Evolutionary conservation across 768 basidiomycete genomes (phyloP).

Genomic region (Sarcodon sp.): DNA sequence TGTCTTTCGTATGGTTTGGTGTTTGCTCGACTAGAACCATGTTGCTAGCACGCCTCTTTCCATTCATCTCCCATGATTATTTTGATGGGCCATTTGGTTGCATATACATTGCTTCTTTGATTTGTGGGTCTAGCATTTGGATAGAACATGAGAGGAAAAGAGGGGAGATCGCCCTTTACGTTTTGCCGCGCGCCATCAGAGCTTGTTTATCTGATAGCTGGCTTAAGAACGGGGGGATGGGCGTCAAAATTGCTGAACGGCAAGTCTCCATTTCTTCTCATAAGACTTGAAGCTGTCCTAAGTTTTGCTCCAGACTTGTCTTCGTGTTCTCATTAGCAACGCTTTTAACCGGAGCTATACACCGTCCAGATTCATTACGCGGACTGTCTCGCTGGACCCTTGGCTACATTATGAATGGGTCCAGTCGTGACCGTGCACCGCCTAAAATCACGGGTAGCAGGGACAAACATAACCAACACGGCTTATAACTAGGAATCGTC

Average conservation of each 20-base stretch:
- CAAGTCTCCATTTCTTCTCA: slow-evolving; percentile 16
- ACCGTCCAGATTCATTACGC: slow-evolving; percentile 52
- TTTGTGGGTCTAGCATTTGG: slow-evolving; percentile 69
- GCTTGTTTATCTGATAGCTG: slow-evolving; percentile 46
- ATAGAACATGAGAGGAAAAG: slow-evolving; percentile 59
- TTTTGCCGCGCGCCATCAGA: slow-evolving; percentile 57
- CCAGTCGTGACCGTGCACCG: slow-evolving; percentile 17
- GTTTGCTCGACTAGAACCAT: slow-evolving; percentile 63
- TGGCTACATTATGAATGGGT: slow-evolving; percentile 51
- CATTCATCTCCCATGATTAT: slow-evolving; percentile 58
- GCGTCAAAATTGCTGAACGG: slow-evolving; percentile 40
- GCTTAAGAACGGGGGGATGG: slow-evolving; percentile 28
- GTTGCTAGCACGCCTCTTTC: slow-evolving; percentile 48
- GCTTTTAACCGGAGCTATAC: slow-evolving; percentile 48
- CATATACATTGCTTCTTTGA: slow-evolving; percentile 49
- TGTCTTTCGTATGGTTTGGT: slow-evolving; percentile 56
- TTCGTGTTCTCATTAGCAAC: slow-evolving; percentile 55
- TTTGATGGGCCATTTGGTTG: slow-evolving; percentile 73
- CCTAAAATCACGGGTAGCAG: neutral
- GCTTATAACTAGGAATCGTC: neutral
- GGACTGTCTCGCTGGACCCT: slow-evolving; percentile 67
- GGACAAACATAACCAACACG: too few relatives aligned
- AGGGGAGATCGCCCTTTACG: slow-evolving; percentile 73
- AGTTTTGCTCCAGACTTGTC: slow-evolving; percentile 25
- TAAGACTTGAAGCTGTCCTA: neutral